Evolutionary conservation across 139 green algal genomes (phyloP), one percentile per base, ranked within the genome.

Genomic region (Nannochloris sp.): DNA sequence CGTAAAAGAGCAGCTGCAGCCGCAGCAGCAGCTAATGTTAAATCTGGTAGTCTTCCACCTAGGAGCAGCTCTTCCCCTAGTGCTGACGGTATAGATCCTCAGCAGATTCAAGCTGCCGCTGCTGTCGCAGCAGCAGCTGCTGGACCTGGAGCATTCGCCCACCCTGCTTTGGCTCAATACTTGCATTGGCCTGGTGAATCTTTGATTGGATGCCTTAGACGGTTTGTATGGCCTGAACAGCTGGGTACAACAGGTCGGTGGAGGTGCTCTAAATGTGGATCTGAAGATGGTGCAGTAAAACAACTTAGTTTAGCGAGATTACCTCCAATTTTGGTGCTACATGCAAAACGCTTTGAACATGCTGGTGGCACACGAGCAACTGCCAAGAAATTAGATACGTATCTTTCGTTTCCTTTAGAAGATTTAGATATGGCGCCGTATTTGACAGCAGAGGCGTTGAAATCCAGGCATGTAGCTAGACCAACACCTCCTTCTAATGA

Each of bases 291-390:
- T 1, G 81, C 85, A 1, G 14, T 83, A 24, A 97, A 97, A 83
- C 91, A 97, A 87, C 73, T 97, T 73, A 87, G 81, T 23, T 65
- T 97, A 25, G 61, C 76, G 10, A 76, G 73, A 12, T 79, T 96
- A 63, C 89, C 91, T 4, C 85, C 84, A 5, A 75, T 96, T 44
- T 82, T 97, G 60, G 83, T 77, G 47, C 63, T 97, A 31, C 91
- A 97, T 70, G 66, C 92, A 30, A 97, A 97, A 75, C 77, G 90
- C 31, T 97, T 97, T 69, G 84, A 97, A 76, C 81, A 92, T 53
- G 54, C 44, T 24, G 81, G 34, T 32, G 58, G 54, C 6, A 29
- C 44, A 15, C 30, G 57, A 35, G 61, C 58, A 0, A 4, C 62
- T 19, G 73, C 62, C 27, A 67, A 62, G 25, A 96, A 96, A 79